Evolutionary conservation across 176 grass and related monocot species (phyloP), one percentile per base, ranked within the genome.

Genomic region (Miscanthus lutarioriparius): DNA sequence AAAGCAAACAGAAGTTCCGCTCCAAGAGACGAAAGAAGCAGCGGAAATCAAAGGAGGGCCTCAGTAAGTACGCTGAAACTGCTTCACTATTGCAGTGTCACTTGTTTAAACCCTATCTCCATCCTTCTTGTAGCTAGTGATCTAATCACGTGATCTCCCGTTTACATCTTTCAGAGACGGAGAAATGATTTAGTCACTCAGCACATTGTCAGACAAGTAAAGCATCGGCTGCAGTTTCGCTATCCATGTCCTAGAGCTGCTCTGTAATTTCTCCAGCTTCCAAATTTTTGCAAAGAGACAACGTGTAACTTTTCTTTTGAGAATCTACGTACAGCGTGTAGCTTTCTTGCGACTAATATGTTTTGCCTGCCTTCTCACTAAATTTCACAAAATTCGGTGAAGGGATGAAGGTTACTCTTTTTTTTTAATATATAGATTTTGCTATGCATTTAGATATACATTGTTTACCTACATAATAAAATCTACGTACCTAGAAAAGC

Each of bases 21-120:
- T 83, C 75, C 25, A 90, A 75, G 88, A 83, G 61, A 49, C 68
- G 88, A 75, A 90, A 86, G 75, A 86, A 86, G 64, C 56, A 84
- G 67, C 49, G 74, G 23, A 90, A 89, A 19, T 67, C 77, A 0
- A 89, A 90, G 45, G 80, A 83, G 76, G 84, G 88, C 3, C 51
- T 87, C 75, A 87, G 88, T 90, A 63, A 90, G 88, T 90, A 62
- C 4, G 77, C 9, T 19, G 6, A 72, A 1, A 25, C 47, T 64
- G 16, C 17, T 45, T 76, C 10, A 17, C 36, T 26, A 53, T 20
- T 35, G 12, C 51, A 53, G 23, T 66, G 17, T 72, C 5, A 51
- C 9, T 39, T 32, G 3, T 28, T 9, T 64, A 2, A 22, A 22
- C 7, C 2, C 28, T 6, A 77, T 39, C 44, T n/a, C 28, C 32